Evolutionary conservation across 768 basidiomycete species (phyloP).

Genomic region (Tremella fuciformis): DNA sequence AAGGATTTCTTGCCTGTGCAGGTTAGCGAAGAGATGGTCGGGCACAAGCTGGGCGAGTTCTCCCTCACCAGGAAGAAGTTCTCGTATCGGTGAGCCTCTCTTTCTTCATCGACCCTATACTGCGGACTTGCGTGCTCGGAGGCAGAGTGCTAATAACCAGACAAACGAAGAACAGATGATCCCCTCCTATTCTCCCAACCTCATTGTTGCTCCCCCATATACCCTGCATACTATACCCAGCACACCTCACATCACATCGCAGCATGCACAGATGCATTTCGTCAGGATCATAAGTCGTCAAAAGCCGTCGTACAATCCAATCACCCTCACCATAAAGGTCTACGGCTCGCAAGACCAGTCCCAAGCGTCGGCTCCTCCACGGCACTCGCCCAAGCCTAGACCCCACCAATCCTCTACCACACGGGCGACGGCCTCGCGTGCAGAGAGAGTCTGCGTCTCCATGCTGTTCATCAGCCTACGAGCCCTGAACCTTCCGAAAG

Average conservation of each 20-base stretch:
- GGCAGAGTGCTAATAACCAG: neutral
- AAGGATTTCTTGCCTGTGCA: conserved; percentile 80
- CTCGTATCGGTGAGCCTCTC: conserved; percentile 66
- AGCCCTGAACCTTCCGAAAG: neutral
- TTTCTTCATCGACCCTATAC: neutral
- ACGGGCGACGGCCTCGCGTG: conserved; percentile 77
- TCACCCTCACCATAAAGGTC: neutral
- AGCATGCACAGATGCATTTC: conserved; percentile 1
- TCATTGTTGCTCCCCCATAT: neutral
- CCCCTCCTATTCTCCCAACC: neutral
- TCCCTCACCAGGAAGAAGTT: conserved; percentile 83
- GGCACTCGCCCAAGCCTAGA: conserved; percentile 64
- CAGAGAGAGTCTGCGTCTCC: conserved; percentile 85
- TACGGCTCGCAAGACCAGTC: conserved; percentile 58
- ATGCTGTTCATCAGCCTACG: conserved; percentile 67
- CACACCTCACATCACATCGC: neutral
- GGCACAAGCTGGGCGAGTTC: conserved; percentile 96
- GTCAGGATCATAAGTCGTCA: conserved; percentile 1
- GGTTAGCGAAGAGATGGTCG: conserved; percentile 96
- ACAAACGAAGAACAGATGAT: conserved; percentile 5
- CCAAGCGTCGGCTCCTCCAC: conserved; percentile 62
- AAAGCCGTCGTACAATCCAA: neutral
- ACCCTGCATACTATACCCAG: neutral
- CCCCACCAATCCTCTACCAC: conserved; percentile 71
- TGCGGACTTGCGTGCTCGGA: neutral